Evolutionary conservation across 352 stramenopile species (phyloP).

Genomic region (Globisporangium takayamanum): DNA sequence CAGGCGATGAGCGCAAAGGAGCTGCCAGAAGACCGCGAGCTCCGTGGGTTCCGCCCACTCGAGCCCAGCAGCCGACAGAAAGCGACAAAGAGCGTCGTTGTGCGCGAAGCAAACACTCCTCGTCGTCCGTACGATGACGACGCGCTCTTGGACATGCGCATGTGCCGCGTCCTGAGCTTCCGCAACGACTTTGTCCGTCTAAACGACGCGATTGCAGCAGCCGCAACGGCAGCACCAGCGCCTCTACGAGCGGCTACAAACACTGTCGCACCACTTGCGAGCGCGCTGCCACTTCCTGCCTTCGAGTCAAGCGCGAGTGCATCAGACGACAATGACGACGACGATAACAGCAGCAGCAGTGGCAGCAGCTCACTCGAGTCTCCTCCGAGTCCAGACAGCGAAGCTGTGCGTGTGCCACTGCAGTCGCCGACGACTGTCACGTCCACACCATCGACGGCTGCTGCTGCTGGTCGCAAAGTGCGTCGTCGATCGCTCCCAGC

Average conservation of each 20-base stretch:
- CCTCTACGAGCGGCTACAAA: background rate
- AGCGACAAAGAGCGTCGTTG: background rate
- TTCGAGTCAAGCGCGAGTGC: background rate
- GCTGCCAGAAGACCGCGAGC: conserved; percentile 35
- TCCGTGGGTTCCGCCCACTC: conserved; percentile 34
- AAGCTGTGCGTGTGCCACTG: background rate
- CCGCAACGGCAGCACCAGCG: background rate
- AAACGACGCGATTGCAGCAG: background rate
- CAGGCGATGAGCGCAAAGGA: background rate
- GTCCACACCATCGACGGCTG: conserved; percentile 8
- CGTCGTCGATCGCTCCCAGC: background rate
- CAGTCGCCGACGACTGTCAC: conserved; percentile 1
- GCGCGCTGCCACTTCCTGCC: background rate
- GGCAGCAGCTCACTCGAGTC: background rate
- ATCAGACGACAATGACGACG: background rate
- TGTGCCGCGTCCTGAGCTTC: conserved; percentile 19
- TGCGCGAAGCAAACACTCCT: background rate
- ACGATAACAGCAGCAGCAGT: background rate
- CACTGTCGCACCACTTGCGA: background rate
- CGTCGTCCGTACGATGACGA: background rate
- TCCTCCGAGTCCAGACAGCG: background rate
- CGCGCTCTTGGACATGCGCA: conserved; percentile 14
- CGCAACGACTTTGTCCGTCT: conserved; percentile 7
- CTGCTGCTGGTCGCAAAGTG: conserved; percentile 5
- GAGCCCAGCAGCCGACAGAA: background rate